Evolutionary conservation across 2,329 filamentous ascomycete genomes (phyloP).

Genomic region (Zasmidium cellare): DNA sequence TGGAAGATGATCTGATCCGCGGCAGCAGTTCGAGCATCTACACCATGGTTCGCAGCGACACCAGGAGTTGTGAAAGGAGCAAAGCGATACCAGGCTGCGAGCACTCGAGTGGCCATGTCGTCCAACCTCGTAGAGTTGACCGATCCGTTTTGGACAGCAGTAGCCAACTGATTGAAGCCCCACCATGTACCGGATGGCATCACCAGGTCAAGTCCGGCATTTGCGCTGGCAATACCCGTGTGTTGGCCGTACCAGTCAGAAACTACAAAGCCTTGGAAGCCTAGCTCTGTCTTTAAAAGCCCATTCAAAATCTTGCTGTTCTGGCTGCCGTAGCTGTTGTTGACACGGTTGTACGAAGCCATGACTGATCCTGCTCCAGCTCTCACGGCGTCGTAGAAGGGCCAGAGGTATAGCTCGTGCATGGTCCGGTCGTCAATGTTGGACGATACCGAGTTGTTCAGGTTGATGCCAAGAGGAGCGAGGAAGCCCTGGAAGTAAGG

Average conservation of each 20-base stretch:
- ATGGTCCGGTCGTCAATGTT: conserved; percentile 32
- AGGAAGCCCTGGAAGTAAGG: conserved; percentile 21
- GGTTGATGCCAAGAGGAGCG: conserved; percentile 19
- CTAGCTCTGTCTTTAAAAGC: conserved; percentile 64
- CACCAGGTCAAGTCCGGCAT: conserved; percentile 34
- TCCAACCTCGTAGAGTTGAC: conserved; percentile 32
- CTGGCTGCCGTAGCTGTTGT: conserved; percentile 60
- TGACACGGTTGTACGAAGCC: conserved; percentile 68
- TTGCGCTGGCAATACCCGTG: conserved; percentile 31
- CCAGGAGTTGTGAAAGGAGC: conserved; percentile 36
- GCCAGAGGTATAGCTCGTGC: conserved; percentile 58
- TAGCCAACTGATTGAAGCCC: conserved; percentile 27
- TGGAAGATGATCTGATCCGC: conserved; percentile 52
- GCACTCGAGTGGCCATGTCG: conserved; percentile 36
- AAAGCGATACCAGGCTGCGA: conserved; percentile 29
- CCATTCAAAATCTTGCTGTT: conserved; percentile 69
- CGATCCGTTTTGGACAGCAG: conserved; percentile 35
- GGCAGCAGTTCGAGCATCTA: conserved; percentile 55
- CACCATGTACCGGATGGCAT: conserved; percentile 30
- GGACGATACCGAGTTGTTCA: conserved; percentile 45
- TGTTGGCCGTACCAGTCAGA: conserved; percentile 46
- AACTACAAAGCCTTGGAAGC: conserved; percentile 45
- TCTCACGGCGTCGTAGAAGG: conserved; percentile 69
- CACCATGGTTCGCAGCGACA: conserved; percentile 50
- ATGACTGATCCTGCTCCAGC: conserved; percentile 77